Conservation (phyloP, 2,329 filamentous ascomycete species). For the Fusarium nurragi region DNA sequence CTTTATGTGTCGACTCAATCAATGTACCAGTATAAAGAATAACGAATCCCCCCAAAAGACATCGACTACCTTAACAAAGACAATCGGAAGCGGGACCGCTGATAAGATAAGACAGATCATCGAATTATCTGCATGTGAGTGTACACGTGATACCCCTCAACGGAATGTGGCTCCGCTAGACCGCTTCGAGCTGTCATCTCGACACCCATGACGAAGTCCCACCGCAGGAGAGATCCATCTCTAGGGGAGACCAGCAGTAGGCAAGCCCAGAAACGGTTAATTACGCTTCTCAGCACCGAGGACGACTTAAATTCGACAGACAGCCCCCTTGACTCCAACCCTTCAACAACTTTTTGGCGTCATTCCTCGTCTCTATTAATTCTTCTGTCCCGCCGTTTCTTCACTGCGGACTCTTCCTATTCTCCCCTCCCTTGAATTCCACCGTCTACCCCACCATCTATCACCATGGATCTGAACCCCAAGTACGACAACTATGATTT, state of each 20-base stretch:
- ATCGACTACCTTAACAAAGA: slow-evolving; percentile 12
- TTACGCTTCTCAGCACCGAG: slow-evolving; percentile 40
- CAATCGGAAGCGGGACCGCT: slow-evolving; percentile 10
- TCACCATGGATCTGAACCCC: slow-evolving; percentile 70
- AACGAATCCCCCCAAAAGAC: background rate
- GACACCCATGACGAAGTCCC: slow-evolving; percentile 46
- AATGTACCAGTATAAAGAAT: background rate
- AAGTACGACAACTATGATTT: slow-evolving; percentile 98
- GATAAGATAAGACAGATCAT: slow-evolving; percentile 23
- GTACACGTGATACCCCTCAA: slow-evolving; percentile 35
- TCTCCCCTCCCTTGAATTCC: background rate
- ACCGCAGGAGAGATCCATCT: slow-evolving; percentile 40
- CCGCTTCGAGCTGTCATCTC: slow-evolving; percentile 41
- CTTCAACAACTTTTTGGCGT: slow-evolving; percentile 18
- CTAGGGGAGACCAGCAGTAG: slow-evolving; percentile 41
- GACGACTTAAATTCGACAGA: slow-evolving; percentile 30
- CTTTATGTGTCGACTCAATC: slow-evolving; percentile 7
- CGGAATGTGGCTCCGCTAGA: slow-evolving; percentile 34
- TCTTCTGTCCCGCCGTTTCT: slow-evolving; percentile 5
- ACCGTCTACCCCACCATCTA: slow-evolving; percentile 40
- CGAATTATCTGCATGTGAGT: slow-evolving; percentile 41
- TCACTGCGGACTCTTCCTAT: slow-evolving; percentile 15
- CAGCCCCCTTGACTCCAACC: slow-evolving; percentile 32
- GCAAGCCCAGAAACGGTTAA: slow-evolving; percentile 40
- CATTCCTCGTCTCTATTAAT: slow-evolving; percentile 8